phyloP scores from a whole-genome alignment of 1,139 yeast genomes.

The Suhomyces maxii region DNA sequence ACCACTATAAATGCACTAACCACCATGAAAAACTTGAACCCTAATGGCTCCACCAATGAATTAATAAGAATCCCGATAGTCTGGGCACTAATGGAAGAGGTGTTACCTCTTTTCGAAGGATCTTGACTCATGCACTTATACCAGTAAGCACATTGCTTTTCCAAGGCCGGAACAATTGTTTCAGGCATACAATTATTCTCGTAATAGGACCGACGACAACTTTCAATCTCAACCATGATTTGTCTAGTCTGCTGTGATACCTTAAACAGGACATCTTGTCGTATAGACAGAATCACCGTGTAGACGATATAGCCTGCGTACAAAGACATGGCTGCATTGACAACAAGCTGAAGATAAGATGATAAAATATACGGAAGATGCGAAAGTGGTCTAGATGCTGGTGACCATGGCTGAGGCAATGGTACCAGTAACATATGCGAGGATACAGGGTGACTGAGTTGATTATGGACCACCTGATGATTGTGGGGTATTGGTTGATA shows the following conservation, averaged over 20 bases:
- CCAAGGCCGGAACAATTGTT: slow-evolving; percentile 59
- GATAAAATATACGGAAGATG: slow-evolving; percentile 52
- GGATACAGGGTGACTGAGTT: background rate
- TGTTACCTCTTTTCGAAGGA: slow-evolving; percentile 41
- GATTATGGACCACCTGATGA: background rate
- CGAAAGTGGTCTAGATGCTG: slow-evolving; percentile 37
- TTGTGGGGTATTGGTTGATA: no score
- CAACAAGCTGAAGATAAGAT: slow-evolving; percentile 56
- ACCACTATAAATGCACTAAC: slow-evolving; percentile 29
- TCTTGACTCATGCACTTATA: slow-evolving; percentile 61
- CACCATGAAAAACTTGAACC: slow-evolving; percentile 53
- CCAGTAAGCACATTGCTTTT: slow-evolving; percentile 59
- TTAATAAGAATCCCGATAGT: slow-evolving; percentile 64
- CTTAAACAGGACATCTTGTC: slow-evolving; percentile 52
- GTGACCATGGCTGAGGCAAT: slow-evolving; percentile 53
- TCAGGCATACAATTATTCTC: slow-evolving; percentile 60
- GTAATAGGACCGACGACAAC: slow-evolving; percentile 51
- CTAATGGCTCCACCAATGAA: slow-evolving; percentile 64
- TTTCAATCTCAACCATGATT: slow-evolving; percentile 40
- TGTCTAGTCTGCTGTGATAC: slow-evolving; percentile 42
- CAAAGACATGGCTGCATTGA: slow-evolving; percentile 47
- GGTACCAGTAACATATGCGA: background rate
- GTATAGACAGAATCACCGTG: slow-evolving; percentile 46
- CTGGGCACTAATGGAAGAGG: slow-evolving; percentile 59
- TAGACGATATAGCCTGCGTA: slow-evolving; percentile 45